A percentile compares a stretch with the other conserved stretches of the same genome.
phyloP scores from a whole-genome alignment of 176 grass and related monocot species.

The Ampelocalamus luodianensis region DNA sequence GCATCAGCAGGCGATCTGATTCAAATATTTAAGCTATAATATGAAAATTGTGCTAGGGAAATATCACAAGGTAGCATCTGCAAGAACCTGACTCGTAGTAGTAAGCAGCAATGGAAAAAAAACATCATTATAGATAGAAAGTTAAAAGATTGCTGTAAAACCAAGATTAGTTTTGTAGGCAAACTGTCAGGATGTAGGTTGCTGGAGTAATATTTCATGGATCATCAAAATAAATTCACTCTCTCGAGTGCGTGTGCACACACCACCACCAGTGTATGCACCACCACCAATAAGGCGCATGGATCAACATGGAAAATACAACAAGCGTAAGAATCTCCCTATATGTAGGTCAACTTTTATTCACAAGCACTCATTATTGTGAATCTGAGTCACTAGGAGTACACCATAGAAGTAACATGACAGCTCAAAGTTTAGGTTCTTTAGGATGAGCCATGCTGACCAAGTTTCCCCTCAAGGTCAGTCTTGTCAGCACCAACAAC shows the following conservation, averaged over 20 bases:
- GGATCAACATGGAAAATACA: neutral
- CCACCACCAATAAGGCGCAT: neutral
- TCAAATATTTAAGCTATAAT: slow-evolving; percentile 4
- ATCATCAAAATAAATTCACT: slow-evolving; percentile 25
- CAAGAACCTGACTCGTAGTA: neutral
- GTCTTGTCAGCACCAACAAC: slow-evolving; percentile 68
- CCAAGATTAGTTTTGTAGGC: slow-evolving; percentile 7
- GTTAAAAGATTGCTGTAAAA: neutral
- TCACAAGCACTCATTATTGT: slow-evolving; percentile 30
- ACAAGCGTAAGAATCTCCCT: neutral
- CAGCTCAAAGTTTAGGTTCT: slow-evolving; percentile 13
- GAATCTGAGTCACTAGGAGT: neutral
- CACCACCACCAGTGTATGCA: neutral
- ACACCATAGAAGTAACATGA: slow-evolving; percentile 29
- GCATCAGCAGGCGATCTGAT: neutral
- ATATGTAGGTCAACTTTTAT: slow-evolving; percentile 16
- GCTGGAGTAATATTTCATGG: neutral
- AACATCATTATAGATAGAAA: neutral
- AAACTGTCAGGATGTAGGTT: slow-evolving; percentile 8
- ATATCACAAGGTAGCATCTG: slow-evolving; percentile 24
- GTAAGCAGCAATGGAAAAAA: neutral
- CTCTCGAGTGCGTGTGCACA: neutral
- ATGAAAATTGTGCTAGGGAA: neutral
- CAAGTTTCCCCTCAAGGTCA: slow-evolving; percentile 60
- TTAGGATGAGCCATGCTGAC: slow-evolving; percentile 40